Evolutionary conservation across 208 protist genomes (phyloP), one percentile per base, ranked within the genome.

Genomic region (Naegleria fowleri): DNA sequence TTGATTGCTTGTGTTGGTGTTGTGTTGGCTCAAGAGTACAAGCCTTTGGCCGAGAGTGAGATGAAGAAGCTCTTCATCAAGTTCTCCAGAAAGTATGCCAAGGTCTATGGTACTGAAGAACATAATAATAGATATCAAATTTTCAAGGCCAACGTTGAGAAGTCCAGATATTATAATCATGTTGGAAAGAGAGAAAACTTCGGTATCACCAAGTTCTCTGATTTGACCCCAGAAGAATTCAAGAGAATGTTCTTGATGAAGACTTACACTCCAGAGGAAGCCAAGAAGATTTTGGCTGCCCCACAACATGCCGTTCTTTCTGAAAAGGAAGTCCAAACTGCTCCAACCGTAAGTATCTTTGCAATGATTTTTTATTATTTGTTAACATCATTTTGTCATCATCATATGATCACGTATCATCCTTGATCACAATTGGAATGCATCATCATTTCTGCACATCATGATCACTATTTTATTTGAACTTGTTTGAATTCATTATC

Each of bases 81-180:
- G 43, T 87, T 87, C 83, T 29, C 33, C 4, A 40, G 29, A 13
- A 87, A 87, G 19, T 19, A 87, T n/a, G 83, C 15, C 15, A 87
- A 36, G 19, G 0, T 87, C 16, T 87, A 87, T 38, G 83, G 40
- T 33, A n/a, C 36, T 67, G 55, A 87, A 29, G 83, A 87, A 19
- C 22, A 29, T n/a, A 39, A 48, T 25, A 52, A 5, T 13, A 40
- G 83, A 33, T 87, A 40, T 38, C 15, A 51, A 22, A 87, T 87
- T 39, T 87, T 87, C 83, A 87, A 87, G 83, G 9, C 15, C 36
- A 87, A 87, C 33, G 83, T 87, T 51, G 41, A 52, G 6, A 87
- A 87, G 83, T 11, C 83, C 15, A 22, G 41, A 29, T 52, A 51
- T 19, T 87, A 87, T 39, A 87, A 87, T 15, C 19, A 22, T 51